phyloP scores from a whole-genome alignment of 306 rosid species.

The Quercus parvula region DNA sequence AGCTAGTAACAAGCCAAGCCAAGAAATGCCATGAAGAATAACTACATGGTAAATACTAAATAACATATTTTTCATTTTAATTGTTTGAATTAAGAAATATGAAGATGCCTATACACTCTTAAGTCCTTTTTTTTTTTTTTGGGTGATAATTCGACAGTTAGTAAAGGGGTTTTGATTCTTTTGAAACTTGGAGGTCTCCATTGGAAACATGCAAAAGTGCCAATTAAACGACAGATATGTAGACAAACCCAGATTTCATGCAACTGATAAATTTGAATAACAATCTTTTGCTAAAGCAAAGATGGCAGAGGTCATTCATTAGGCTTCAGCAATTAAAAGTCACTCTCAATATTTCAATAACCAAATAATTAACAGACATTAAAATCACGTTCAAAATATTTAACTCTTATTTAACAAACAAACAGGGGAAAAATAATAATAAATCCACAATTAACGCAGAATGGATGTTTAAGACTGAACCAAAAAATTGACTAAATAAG shows the following conservation, averaged over 20 bases:
- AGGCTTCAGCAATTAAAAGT: neutral
- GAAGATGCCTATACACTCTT: neutral
- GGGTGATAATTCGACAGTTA: too few relatives aligned
- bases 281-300: neutral
- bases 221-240: neutral
- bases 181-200: too few relatives aligned
- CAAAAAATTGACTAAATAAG: neutral
- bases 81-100: neutral
- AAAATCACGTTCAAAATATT: neutral
- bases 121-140: neutral
- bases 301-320: conserved; percentile 5
- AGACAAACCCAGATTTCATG: neutral
- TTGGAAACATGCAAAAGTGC: too few relatives aligned
- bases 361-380: neutral
- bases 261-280: neutral
- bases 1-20: neutral
- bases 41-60: neutral
- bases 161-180: too few relatives aligned
- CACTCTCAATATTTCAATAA: neutral
- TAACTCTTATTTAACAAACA: neutral
- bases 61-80: neutral
- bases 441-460: neutral
- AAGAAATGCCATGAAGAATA: neutral
- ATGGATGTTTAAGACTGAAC: neutral
- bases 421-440: neutral